Evolutionary conservation across 441 rosid species (phyloP).

Genomic region (Gossypium gossypioides): DNA sequence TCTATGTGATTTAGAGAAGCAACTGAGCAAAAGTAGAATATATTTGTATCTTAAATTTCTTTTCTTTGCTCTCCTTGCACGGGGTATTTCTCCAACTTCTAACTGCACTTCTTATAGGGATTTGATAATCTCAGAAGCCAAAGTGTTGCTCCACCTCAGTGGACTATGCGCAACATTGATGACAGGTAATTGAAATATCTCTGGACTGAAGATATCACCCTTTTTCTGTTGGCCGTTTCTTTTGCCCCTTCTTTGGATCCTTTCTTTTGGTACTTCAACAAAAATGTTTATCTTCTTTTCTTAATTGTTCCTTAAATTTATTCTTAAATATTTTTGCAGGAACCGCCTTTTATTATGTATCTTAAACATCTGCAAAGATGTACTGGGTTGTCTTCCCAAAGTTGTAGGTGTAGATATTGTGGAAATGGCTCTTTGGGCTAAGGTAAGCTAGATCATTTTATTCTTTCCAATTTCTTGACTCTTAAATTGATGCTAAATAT

Average conservation of each 20-base stretch:
- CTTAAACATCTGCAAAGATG: conserved; percentile 81
- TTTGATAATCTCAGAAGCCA: conserved; percentile 98
- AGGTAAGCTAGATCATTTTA: conserved; percentile 41
- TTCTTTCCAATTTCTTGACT: conserved; percentile 1
- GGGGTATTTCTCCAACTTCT: conserved; percentile 1
- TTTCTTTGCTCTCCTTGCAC: not conserved
- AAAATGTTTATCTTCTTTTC: not conserved
- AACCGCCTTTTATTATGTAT: conserved; percentile 77
- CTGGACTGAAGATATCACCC: not conserved
- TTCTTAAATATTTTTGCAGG: conserved; percentile 34
- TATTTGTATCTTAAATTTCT: not conserved
- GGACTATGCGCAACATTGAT: conserved; percentile 96
- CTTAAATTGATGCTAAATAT: not conserved
- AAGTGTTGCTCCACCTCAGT: conserved; percentile 92
- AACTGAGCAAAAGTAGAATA: not conserved
- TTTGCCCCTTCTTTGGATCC: not conserved
- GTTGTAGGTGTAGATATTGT: conserved; percentile 95
- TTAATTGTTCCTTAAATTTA: not conserved
- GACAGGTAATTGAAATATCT: conserved; percentile 49
- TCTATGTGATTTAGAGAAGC: conserved; percentile 6
- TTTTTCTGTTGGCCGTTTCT: not conserved
- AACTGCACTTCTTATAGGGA: conserved; percentile 49
- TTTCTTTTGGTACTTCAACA: not conserved
- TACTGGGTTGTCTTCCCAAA: conserved; percentile 77
- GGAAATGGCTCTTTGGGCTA: conserved; percentile 99